phyloP scores from a whole-genome alignment of 2,329 filamentous ascomycete species.

The Clonostachys rhizophaga region DNA sequence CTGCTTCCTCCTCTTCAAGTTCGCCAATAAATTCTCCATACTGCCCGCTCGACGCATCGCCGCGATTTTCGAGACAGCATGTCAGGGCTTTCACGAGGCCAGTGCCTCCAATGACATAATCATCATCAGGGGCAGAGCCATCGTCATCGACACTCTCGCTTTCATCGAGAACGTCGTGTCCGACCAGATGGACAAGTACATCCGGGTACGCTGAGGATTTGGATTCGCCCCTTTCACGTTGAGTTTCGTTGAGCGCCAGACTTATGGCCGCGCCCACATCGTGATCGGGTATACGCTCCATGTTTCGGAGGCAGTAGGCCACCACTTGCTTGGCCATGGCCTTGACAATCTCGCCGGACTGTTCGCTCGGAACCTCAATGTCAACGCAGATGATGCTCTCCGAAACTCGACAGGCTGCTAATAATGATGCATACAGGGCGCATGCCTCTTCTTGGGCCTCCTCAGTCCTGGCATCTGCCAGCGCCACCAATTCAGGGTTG shows the following conservation, averaged over 20 bases:
- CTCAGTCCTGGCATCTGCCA: conserved; percentile 74
- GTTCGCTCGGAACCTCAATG: conserved; percentile 77
- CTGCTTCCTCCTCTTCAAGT: conserved; percentile 43
- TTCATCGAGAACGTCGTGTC: conserved; percentile 50
- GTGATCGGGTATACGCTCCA: conserved; percentile 71
- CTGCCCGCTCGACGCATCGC: conserved; percentile 52
- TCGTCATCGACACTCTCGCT: conserved; percentile 54
- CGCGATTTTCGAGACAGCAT: conserved; percentile 80
- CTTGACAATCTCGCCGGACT: conserved; percentile 86
- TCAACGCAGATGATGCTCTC: conserved; percentile 83
- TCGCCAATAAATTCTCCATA: conserved; percentile 49
- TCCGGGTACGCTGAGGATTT: conserved; percentile 57
- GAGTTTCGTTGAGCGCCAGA: conserved; percentile 32
- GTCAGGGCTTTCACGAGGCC: conserved; percentile 92
- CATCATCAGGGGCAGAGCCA: conserved; percentile 75
- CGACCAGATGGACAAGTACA: conserved; percentile 82
- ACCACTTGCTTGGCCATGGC: conserved; percentile 92
- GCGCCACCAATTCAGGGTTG: conserved; percentile 66
- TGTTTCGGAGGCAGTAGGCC: conserved; percentile 87
- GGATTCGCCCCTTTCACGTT: conserved; percentile 8
- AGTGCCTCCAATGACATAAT: conserved; percentile 94
- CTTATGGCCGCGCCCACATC: conserved; percentile 47
- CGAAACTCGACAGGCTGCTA: conserved; percentile 82
- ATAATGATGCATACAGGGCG: conserved; percentile 85
- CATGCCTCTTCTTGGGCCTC: conserved; percentile 87